Base-by-base conservation (phyloP, 2,329 filamentous ascomycete genomes). In the Cercospora zeina region DNA sequence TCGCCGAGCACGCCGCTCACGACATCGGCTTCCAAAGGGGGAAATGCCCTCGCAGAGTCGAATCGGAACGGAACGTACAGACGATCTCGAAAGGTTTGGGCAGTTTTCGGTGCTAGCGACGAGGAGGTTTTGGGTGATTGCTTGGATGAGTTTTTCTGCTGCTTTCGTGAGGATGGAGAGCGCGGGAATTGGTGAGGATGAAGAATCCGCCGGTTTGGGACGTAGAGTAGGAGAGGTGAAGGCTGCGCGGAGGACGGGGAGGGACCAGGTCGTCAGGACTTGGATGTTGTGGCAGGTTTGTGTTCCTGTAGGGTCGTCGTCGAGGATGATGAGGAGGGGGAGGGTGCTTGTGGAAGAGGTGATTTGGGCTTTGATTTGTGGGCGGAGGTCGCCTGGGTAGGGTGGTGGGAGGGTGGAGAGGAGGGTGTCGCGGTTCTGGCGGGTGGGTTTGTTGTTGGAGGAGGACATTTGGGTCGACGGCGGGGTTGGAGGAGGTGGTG, bases 101-200 rank as follows among this genome's bases (percentile, higher is more conserved):
- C 0, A 77, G 75, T 3, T 73, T 70, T 1, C 71, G 68, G 0
- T n/a, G n/a, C 80, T 79, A 0, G 82, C 83, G 8, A 71, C 58
- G 19, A 78, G 72, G 2, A 86, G 67, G 62, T 83, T 83, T 3
- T 67, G 66, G 66, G 82, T 84, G 54, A 87, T 84, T 19, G 80
- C 78, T 7, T 70, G 68, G 66, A 85, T 81, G 1, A 86, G 77
- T 0, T 68, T 64, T 14, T 77, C 73, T 0, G 83, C 83, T n/a
- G n/a, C n/a, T n/a, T 47, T 80, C 77, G 0, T 71, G 69, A 0
- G 82, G 78, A 19, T 81, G 82, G 2, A 86, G 72, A 0, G 84
- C 84, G 4, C 84, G 81, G 2, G 82, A 85, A 69, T 86, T 86
- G 34, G 83, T 86, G 5, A 85, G 76, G 65, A 86, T 85, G 74